These are phyloP conservation scores for Turnera subulata DNA, from an alignment of 345 rosid genomes.

Conservation along the genomic window DNA sequence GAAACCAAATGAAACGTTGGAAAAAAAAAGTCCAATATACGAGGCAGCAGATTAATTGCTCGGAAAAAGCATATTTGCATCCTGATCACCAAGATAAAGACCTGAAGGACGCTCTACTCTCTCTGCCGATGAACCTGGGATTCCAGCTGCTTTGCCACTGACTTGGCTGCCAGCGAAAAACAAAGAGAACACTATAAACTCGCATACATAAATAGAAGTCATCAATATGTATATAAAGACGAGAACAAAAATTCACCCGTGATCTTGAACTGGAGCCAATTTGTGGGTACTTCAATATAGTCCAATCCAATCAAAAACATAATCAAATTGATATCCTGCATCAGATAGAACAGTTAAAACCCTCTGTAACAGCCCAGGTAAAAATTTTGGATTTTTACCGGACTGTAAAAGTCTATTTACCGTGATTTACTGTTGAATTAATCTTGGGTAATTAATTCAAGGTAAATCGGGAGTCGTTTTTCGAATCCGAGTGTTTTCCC, in stretches of 20 bases:
- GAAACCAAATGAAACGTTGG: not conserved
- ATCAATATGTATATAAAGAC: too few relatives aligned
- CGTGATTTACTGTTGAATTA: too few relatives aligned
- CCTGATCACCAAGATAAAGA: not conserved
- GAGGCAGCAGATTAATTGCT: too few relatives aligned
- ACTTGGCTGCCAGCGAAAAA: slow-evolving; percentile 33
- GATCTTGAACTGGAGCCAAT: slow-evolving; percentile 70
- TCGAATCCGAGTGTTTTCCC: too few relatives aligned
- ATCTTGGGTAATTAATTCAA: too few relatives aligned
- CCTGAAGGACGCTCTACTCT: slow-evolving; percentile 50
- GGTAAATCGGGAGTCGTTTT: too few relatives aligned
- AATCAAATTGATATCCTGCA: slow-evolving; percentile 86
- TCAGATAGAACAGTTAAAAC: slow-evolving; percentile 12
- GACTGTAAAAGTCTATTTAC: too few relatives aligned
- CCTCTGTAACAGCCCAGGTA: too few relatives aligned
- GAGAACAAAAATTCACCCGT: slow-evolving; percentile 39
- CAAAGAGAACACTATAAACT: not conserved
- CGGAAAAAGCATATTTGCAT: too few relatives aligned
- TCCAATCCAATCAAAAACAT: slow-evolving; percentile 99
- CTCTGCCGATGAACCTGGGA: slow-evolving; percentile 48
- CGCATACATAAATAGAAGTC: too few relatives aligned
- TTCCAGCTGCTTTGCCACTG: slow-evolving; percentile 44
- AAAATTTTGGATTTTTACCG: too few relatives aligned
- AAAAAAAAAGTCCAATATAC: too few relatives aligned
- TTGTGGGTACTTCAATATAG: slow-evolving; percentile 80